phyloP scores from a whole-genome alignment of 768 basidiomycete genomes.

The Hericium coralloides region DNA sequence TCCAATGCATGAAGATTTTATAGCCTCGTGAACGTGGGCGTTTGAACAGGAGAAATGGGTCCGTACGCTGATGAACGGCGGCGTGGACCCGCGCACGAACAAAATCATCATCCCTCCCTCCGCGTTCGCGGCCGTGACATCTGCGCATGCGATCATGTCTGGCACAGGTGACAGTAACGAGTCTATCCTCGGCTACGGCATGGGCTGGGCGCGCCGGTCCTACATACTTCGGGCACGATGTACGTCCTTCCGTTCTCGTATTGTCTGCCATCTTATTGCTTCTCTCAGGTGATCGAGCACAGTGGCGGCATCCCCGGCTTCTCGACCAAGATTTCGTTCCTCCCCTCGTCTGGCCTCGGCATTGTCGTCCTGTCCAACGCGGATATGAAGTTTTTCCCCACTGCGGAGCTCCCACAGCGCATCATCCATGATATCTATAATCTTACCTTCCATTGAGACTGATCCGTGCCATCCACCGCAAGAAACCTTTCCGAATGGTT shows the following conservation, averaged over 20 bases:
- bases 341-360: background rate
- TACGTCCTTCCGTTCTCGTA: constrained; percentile 9
- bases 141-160: constrained; percentile 11
- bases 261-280: background rate
- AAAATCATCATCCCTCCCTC: constrained; percentile 23
- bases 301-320: background rate
- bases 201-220: constrained; percentile 33
- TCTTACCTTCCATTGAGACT: too few species aligned
- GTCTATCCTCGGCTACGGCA: constrained; percentile 30
- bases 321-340: background rate
- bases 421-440: background rate
- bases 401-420: background rate
- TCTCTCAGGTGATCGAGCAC: background rate
- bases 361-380: constrained; percentile 6
- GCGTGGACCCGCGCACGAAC: constrained; percentile 22
- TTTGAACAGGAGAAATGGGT: constrained; percentile 32
- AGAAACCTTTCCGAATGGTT: too few species aligned
- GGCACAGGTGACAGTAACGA: background rate
- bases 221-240: constrained; percentile 35
- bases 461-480: too few species aligned
- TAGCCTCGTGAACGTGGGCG: background rate
- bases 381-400: background rate
- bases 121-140: constrained; percentile 22
- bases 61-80: constrained; percentile 23
- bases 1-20: background rate